Conservation (phyloP, 2,329 filamentous ascomycete species). For the Fonsecaea pedrosoi region DNA sequence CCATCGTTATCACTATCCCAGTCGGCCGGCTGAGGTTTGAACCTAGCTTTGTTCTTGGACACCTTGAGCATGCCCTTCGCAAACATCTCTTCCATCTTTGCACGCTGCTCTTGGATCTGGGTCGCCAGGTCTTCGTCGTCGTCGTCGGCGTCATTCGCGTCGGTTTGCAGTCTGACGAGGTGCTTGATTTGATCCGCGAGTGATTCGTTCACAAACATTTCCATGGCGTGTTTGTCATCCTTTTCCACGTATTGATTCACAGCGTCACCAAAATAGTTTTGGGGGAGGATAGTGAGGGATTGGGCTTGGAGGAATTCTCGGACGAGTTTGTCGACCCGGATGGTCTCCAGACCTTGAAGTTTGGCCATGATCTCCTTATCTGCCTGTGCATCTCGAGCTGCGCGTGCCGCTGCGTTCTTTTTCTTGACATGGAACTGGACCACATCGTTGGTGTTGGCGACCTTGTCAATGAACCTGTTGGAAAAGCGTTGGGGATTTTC, state of each 20-base stretch:
- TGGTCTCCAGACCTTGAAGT: constrained; percentile 69
- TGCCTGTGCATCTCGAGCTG: constrained; percentile 64
- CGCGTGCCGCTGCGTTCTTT: constrained; percentile 56
- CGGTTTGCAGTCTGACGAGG: constrained; percentile 69
- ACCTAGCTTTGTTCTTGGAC: constrained; percentile 58
- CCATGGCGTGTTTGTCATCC: constrained; percentile 91
- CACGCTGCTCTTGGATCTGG: constrained; percentile 75
- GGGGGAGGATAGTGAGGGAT: constrained; percentile 88
- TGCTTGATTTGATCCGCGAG: constrained; percentile 73
- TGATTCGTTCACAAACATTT: constrained; percentile 76
- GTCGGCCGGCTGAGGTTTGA: constrained; percentile 76
- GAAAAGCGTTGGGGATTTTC: constrained; percentile 98
- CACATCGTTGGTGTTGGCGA: constrained; percentile 93
- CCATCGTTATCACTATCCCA: constrained; percentile 95
- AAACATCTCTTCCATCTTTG: constrained; percentile 74
- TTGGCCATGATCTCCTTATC: constrained; percentile 68
- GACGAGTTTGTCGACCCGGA: constrained; percentile 89
- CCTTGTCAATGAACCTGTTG: constrained; percentile 85
- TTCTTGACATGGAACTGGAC: constrained; percentile 94
- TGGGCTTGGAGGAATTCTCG: constrained; percentile 85
- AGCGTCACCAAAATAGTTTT: constrained; percentile 90
- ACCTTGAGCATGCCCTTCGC: constrained; percentile 67
- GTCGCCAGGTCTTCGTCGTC: constrained; percentile 73
- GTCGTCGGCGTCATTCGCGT: constrained; percentile 68
- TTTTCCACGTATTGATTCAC: constrained; percentile 93